A percentile compares a stretch with the other conserved stretches of the same genome.
Evolutionary conservation across 2,329 filamentous ascomycete genomes (phyloP).

Genomic region (Emergomyces africanus): DNA sequence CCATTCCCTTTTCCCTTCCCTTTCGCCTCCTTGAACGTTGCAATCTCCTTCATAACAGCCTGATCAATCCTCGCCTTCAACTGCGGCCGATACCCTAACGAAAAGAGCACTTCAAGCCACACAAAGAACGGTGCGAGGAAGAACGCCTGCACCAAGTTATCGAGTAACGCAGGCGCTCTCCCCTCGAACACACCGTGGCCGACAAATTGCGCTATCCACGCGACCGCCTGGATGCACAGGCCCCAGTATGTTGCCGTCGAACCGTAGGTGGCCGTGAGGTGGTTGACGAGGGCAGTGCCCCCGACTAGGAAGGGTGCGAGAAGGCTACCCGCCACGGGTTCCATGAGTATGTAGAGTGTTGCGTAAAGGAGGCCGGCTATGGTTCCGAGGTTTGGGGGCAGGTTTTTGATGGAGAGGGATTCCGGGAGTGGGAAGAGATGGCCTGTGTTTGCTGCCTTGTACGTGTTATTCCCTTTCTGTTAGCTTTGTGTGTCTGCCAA

Average conservation of each 20-base stretch:
- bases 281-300: conserved; percentile 62
- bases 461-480: not conserved
- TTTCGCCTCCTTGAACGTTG: conserved; percentile 53
- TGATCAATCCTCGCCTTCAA: conserved; percentile 69
- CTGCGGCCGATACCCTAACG: conserved; percentile 77
- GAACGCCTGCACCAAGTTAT: conserved; percentile 83
- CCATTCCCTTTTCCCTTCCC: conserved; percentile 14
- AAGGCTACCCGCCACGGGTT: conserved; percentile 77
- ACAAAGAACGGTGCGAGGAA: conserved; percentile 94
- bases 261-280: conserved; percentile 54
- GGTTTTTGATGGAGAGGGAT: conserved; percentile 41
- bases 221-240: conserved; percentile 54
- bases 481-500: not conserved
- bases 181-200: conserved; percentile 85
- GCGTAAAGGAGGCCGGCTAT: conserved; percentile 52
- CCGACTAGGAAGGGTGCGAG: conserved; percentile 65
- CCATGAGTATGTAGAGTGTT: conserved; percentile 75
- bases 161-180: conserved; percentile 73
- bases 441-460: conserved; percentile 43
- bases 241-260: conserved; percentile 51
- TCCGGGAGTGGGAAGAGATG: conserved; percentile 42
- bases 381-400: conserved; percentile 49
- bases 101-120: conserved; percentile 90
- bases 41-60: conserved; percentile 61
- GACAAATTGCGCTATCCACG: conserved; percentile 82